Conservation (phyloP, 306 rosid genomes). For the Castanospermum australe region DNA sequence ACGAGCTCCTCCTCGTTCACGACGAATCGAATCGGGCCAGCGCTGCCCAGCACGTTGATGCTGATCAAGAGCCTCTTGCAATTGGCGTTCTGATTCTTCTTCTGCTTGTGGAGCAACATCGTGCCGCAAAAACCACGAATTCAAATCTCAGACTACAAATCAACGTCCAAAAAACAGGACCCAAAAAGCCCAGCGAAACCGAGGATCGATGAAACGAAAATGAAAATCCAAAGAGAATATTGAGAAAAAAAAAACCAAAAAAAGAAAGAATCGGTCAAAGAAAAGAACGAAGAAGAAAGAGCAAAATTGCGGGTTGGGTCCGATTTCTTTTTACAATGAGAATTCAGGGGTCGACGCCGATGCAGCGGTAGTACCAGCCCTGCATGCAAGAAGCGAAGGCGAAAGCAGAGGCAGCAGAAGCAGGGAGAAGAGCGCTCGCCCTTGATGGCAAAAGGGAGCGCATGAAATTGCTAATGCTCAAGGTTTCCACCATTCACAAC, state of each 20-base stretch:
- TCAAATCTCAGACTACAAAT: background rate
- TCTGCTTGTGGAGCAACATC: constrained; percentile 81
- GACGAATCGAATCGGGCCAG: constrained; percentile 93
- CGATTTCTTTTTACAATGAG: background rate
- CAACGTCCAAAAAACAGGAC: background rate
- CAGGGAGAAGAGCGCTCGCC: constrained; percentile 83
- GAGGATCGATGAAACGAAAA: background rate
- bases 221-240: too few species aligned
- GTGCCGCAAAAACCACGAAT: background rate
- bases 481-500: constrained; percentile 97
- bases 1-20: constrained; percentile 72
- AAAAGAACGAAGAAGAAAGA: background rate
- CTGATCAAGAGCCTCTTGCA: constrained; percentile 71
- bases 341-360: constrained; percentile 86
- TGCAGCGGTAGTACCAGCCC: constrained; percentile 99
- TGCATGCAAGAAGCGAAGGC: constrained; percentile 92
- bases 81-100: constrained; percentile 68
- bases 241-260: too few species aligned
- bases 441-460: constrained; percentile 66
- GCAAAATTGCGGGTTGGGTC: constrained; percentile 11
- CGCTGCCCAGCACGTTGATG: constrained; percentile 84
- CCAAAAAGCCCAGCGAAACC: background rate
- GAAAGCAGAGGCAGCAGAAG: constrained; percentile 55
- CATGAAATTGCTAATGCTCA: constrained; percentile 57
- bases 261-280: too few species aligned